Evolutionary conservation across 1,284 basidiomycete genomes (phyloP).

Genomic region (Clitocybe nebularis): DNA sequence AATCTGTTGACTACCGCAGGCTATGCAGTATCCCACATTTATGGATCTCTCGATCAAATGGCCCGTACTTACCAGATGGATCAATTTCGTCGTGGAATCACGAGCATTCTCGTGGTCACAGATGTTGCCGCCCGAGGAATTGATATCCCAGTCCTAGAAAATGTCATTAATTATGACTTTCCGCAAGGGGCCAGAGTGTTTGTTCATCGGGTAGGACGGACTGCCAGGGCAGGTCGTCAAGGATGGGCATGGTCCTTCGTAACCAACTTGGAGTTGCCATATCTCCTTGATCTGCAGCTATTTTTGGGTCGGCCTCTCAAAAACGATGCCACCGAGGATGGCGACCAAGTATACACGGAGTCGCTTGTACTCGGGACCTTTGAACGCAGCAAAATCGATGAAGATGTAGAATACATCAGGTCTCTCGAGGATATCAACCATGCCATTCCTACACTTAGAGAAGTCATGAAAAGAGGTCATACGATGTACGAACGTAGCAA

Average conservation of each 20-base stretch:
- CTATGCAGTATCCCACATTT: slow-evolving; percentile 96
- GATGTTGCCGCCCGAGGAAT: slow-evolving; percentile 98
- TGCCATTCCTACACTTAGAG: slow-evolving; percentile 69
- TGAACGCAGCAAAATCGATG: slow-evolving; percentile 76
- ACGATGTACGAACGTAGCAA: slow-evolving; percentile 93
- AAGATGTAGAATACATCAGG: slow-evolving; percentile 81
- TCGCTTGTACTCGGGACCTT: slow-evolving; percentile 81
- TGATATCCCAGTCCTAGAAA: slow-evolving; percentile 91
- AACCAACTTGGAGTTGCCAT: slow-evolving; percentile 83
- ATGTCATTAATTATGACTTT: slow-evolving; percentile 98
- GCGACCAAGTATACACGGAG: slow-evolving; percentile 63
- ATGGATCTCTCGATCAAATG: slow-evolving; percentile 92
- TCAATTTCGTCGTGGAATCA: slow-evolving; percentile 80
- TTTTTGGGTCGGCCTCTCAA: slow-evolving; percentile 87
- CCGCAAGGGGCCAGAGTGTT: slow-evolving; percentile 92
- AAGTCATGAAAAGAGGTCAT: slow-evolving; percentile 89
- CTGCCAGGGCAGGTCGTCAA: slow-evolving; percentile 90
- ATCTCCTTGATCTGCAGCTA: slow-evolving; percentile 89
- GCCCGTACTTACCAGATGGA: slow-evolving; percentile 93
- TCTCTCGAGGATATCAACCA: slow-evolving; percentile 67
- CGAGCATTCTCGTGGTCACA: slow-evolving; percentile 91
- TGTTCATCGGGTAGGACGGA: slow-evolving; percentile 95
- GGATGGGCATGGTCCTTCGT: slow-evolving; percentile 98
- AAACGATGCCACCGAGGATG: slow-evolving; percentile 40
- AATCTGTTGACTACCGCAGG: slow-evolving; percentile 79